A percentile compares a stretch with the other conserved stretches of the same genome.
phyloP scores from a whole-genome alignment of 2,329 filamentous ascomycete species.

The Penicillium sp. region DNA sequence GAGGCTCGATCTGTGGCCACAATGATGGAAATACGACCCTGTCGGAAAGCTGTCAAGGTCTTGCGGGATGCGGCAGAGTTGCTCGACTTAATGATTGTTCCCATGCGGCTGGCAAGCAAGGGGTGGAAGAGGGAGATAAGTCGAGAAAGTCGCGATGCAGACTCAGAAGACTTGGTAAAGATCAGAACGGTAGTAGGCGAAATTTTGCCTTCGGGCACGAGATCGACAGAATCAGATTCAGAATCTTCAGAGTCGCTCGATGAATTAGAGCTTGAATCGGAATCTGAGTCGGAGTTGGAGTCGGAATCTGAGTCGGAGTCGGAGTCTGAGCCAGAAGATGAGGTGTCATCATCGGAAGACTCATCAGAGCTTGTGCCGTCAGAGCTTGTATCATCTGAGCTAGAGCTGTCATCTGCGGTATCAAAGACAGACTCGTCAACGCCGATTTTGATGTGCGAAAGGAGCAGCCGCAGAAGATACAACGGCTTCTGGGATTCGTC shows the following conservation, averaged over 20 bases:
- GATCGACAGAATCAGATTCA: slow-evolving; percentile 13
- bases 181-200: slow-evolving; percentile 61
- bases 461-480: slow-evolving; percentile 77
- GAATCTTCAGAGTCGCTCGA: slow-evolving; percentile 33
- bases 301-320: background rate
- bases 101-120: slow-evolving; percentile 57
- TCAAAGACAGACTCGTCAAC: slow-evolving; percentile 5
- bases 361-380: slow-evolving; percentile 37
- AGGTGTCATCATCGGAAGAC: slow-evolving; percentile 32
- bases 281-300: slow-evolving; percentile 21
- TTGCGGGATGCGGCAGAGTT: slow-evolving; percentile 70
- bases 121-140: slow-evolving; percentile 70
- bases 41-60: slow-evolving; percentile 66
- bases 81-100: slow-evolving; percentile 75
- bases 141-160: slow-evolving; percentile 80
- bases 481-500: slow-evolving; percentile 75
- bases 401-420: slow-evolving; percentile 15
- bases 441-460: slow-evolving; percentile 37
- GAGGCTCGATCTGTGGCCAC: slow-evolving; percentile 93
- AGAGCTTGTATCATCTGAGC: slow-evolving; percentile 32
- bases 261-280: slow-evolving; percentile 24
- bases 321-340: slow-evolving; percentile 28
- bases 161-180: slow-evolving; percentile 89
- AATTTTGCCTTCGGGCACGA: slow-evolving; percentile 31
- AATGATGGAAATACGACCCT: slow-evolving; percentile 67